Percentiles rank a stretch among this genome's conserved stretches.
phyloP scores from a whole-genome alignment of 2,329 filamentous ascomycete genomes.

The Ceratocystis colombiana region DNA sequence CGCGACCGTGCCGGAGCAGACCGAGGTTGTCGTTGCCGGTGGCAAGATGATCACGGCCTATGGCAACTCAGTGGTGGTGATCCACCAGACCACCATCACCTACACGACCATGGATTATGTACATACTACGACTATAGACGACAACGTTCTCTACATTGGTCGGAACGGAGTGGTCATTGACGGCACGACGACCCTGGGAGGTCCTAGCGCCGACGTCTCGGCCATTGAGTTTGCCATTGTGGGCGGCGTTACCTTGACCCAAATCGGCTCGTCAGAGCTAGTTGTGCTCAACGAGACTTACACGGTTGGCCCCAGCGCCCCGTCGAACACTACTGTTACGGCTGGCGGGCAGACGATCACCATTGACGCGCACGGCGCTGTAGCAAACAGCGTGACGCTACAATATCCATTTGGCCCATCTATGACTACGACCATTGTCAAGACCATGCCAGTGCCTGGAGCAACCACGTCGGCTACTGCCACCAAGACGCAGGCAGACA shows the following conservation, averaged over 20 bases:
- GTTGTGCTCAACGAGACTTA: constrained; percentile 44
- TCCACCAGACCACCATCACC: constrained; percentile 38
- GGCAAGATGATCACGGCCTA: constrained; percentile 40
- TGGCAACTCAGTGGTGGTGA: constrained; percentile 36
- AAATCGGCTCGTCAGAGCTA: constrained; percentile 40
- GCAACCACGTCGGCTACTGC: constrained; percentile 7
- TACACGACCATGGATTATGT: constrained; percentile 35
- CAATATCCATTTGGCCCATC: constrained; percentile 39
- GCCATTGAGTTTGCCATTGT: constrained; percentile 40
- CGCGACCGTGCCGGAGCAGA: constrained; percentile 32
- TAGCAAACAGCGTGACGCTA: constrained; percentile 39
- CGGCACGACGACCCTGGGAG: constrained; percentile 37
- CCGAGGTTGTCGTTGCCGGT: constrained; percentile 40
- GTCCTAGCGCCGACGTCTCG: constrained; percentile 31
- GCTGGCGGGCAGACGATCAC: constrained; percentile 42
- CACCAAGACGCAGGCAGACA: constrained; percentile 22
- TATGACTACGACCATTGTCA: constrained; percentile 28
- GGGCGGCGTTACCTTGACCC: constrained; percentile 44
- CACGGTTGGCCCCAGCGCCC: constrained; percentile 40
- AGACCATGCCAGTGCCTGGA: constrained; percentile 34
- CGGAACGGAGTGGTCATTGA: constrained; percentile 37
- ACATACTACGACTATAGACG: constrained; percentile 38
- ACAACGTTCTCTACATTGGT: constrained; percentile 44
- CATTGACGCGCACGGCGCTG: constrained; percentile 42
- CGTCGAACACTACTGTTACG: constrained; percentile 36